Base-by-base conservation (phyloP, 2,329 filamentous ascomycete genomes). In the Podosphaera xanthii region DNA sequence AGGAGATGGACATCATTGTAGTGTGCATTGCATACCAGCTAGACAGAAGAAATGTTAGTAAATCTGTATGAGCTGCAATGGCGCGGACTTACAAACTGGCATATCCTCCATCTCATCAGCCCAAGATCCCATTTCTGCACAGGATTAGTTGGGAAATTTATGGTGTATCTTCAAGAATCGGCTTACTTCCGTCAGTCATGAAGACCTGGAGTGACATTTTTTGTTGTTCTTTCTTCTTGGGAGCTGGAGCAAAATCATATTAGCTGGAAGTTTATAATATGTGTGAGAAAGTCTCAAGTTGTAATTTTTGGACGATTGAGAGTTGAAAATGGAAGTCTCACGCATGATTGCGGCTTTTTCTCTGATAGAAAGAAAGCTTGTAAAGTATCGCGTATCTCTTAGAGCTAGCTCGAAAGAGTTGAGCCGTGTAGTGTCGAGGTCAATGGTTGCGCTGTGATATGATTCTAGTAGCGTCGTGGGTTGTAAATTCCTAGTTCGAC, bases 201-300 rank as follows among this genome's bases (percentile, higher is more conserved):
- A 98, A 98, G 75, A 88, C 87, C 78, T 88, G 87, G 71, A 97
- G 83, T 77, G 87, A 88, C 86, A 98, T 91, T 80, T 94, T 98
- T 82, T 94, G 85, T 73, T 82, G 79, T 75, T 94, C 67, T 77
- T 88, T 86, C 77, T 88, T 86, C 73, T 90, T 87, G 66, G 90
- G 91, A 80, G 86, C 90, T 94, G 70, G 62, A 71, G 58, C 62
- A 62, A 59, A 66, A 62, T 61, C 62, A 62, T 65, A 72, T 81
- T 67, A 81, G 78, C 70, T 44, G 34, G 48, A 30, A 10, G 14
- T 59, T 58, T 58, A 34, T 58, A 54, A 5, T 12, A 54, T 31
- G 4, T 22, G 22, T 22, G 22, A 22, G 22, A 22, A 22, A 22
- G 22, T 22, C 22, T 22, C 22, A 22, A 22, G 22, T 22, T 33